Evolutionary conservation across 306 rosid genomes (phyloP), one percentile per base, ranked within the genome.

Genomic region (Echinosophora koreensis): DNA sequence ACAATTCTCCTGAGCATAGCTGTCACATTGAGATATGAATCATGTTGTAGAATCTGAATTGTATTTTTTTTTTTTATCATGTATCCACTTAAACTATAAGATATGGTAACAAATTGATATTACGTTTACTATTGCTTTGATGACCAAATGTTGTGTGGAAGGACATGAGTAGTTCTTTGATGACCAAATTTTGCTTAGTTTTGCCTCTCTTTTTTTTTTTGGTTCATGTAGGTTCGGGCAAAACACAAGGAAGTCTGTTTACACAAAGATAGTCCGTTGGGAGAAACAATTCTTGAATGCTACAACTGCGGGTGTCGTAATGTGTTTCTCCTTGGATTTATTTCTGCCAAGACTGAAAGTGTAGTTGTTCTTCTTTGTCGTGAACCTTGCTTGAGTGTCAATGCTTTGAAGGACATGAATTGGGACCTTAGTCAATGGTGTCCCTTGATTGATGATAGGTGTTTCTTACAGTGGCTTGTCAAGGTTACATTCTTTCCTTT

Each of bases 361-460:
- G 99, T 96, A 69, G 99, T 96, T 66, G 99, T 96, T 83, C 94
- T 96, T 72, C 98, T 96, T 32, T 96, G 99, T 85, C 88, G 99
- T 34, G 99, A 96, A 78, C 99, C 99, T 81, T 96, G 99, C 87
- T 86, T 96, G 88, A 96, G 92, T 85, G 98, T 93, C 60, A 96
- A 96, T 93, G 99, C 99, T 52, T 86, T 96, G 88, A 96, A 96
- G 96, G 99, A 96, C 84, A 92, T 96, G 99, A 96, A 96, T 82
- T 96, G 99, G 99, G 99, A 96, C 84, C 88, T 96, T 78, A 91
- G 98, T 85, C 99, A 96, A 81, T 96, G 99, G 99, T 96, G 98
- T 71, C 99, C 99, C 76, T 86, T 96, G 88, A 96, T 96, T 75
- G 98, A 93, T 85, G 99, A 96, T 86, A 86, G 99, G 86, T 96